These are phyloP conservation scores for Salix suchowensis DNA, from an alignment of 345 rosid species.

Conservation along the genomic window DNA sequence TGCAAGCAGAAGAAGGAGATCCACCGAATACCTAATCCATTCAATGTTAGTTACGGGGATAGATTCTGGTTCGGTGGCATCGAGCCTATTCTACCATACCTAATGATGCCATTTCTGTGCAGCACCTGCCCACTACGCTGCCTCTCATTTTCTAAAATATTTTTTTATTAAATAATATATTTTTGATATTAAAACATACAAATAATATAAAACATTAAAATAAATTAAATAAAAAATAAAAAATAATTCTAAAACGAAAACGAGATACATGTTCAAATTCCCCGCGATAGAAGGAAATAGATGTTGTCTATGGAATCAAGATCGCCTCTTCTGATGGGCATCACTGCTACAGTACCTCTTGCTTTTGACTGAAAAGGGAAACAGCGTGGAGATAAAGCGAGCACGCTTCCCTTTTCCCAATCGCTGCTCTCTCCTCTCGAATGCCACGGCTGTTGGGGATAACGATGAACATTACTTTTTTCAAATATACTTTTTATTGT, in stretches of 20 bases:
- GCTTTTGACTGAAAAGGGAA: constrained; percentile 2
- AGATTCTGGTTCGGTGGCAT: constrained; percentile 11
- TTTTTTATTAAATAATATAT: no score
- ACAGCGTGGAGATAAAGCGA: background rate
- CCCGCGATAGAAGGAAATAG: background rate
- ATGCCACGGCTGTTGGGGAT: no score
- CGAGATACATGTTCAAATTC: background rate
- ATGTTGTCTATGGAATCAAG: background rate
- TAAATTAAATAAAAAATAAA: no score
- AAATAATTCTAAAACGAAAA: no score
- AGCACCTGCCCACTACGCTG: constrained; percentile 8
- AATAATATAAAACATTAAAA: no score
- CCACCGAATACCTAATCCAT: constrained; percentile 14
- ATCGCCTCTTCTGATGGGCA: background rate
- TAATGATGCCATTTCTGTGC: background rate
- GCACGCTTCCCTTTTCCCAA: no score
- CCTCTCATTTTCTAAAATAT: no score
- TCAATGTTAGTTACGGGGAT: constrained; percentile 3
- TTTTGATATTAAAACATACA: no score
- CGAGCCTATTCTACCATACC: constrained; percentile 3
- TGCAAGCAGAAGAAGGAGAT: background rate
- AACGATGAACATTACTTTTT: no score
- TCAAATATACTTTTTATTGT: no score
- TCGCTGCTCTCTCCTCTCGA: no score
- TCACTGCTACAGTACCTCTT: no score